Conservation (phyloP, 2,329 filamentous ascomycete species). For the Domatiomyces globalis region DNA sequence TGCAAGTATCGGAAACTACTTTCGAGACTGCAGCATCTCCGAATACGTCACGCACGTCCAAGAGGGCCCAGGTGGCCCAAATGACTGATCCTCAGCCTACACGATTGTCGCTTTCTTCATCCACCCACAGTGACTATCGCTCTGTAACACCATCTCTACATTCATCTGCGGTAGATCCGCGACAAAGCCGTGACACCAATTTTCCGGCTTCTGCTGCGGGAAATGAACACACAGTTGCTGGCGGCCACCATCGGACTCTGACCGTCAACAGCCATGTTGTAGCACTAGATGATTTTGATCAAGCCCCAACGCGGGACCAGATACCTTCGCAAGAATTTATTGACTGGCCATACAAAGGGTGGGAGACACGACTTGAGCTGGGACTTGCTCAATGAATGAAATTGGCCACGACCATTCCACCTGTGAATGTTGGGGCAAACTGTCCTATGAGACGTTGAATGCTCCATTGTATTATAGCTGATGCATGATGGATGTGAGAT, state of each 20-base stretch:
- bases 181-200: constrained; percentile 20
- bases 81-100: neutral
- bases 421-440: neutral
- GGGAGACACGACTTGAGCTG: constrained; percentile 8
- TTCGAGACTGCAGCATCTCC: no score
- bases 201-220: constrained; percentile 8
- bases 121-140: neutral
- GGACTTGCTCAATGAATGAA: neutral
- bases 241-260: constrained; percentile 6
- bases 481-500: neutral
- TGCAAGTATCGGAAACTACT: no score
- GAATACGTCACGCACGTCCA: no score
- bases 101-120: neutral
- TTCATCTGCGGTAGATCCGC: constrained; percentile 42
- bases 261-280: constrained; percentile 9
- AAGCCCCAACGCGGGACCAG: constrained; percentile 11
- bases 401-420: neutral
- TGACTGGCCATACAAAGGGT: constrained; percentile 16
- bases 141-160: constrained; percentile 30
- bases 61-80: neutral
- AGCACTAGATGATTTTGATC: constrained; percentile 11
- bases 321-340: constrained; percentile 17
- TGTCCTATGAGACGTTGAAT: neutral
- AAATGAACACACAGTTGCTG: constrained; percentile 2
- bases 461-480: neutral